Base-by-base conservation (phyloP, 1,139 yeast genomes). In the Yamadazyma jaroonii region DNA sequence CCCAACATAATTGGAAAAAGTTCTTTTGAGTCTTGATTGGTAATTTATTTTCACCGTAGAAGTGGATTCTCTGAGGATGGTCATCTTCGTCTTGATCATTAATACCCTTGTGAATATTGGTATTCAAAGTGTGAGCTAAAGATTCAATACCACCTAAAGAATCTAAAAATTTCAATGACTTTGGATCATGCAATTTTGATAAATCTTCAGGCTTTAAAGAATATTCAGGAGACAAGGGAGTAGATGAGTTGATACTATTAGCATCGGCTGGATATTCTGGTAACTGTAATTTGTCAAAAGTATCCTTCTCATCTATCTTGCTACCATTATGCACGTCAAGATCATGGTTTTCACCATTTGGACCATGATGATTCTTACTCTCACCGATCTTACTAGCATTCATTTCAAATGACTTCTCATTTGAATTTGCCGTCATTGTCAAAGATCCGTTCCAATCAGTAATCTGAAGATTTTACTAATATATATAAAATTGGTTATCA, bases 11-110 rank as follows among this genome's bases (percentile, higher is more conserved):
- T 39, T 59, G 56, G 36, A 83, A 65, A 45, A 94, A 81, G 3
- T 86, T 68, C 57, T 85, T 87, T 7, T 82, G 74, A 14, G 74
- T 68, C 48, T 77, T 76, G 40, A 78, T 80, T 0, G 97, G 97
- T 25, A 94, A 59, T 25, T 55, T 61, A 57, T 92, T 92, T 17
- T 59, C 62, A 23, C 96, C 96, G 57, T 77, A 94, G 13, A 57
- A 59, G 12, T 54, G 46, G 9, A 50, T 50, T 35, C 96, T 64
- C 13, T 44, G 49, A 10, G 53, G 45, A 10, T 55, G 36, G 38
- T 67, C 74, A 10, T 42, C 35, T 6, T 44, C 39, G 36, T 67
- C 61, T 9, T 54, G 37, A 7, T 54, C 56, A 26, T 64, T 50
- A 11, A 83, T 57, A 1, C 90, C 92, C 3, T 50, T 48, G 2